Base-by-base conservation (phyloP, 306 rosid species). In the Neltuma alba region DNA sequence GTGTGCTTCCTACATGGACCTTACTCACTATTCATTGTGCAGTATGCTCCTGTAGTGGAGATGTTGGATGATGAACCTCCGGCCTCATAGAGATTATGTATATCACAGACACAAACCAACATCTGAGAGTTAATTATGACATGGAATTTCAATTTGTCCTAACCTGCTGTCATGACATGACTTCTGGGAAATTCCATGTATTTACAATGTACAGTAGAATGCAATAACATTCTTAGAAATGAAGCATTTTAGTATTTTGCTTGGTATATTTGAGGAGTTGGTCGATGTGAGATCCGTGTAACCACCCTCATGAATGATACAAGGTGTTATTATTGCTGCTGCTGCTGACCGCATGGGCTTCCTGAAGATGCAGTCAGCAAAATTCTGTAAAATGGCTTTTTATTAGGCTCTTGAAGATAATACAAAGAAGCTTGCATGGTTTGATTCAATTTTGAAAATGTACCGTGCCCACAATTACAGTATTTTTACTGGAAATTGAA, bases 41-140 rank as follows among this genome's bases (percentile, higher is more conserved):
- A 89, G 97, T 89, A 67, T 80, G 98, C 98, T 76, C 91, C 98
- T 37, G 97, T 89, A 28, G 90, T 94, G 69, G 97, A 92, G 87
- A 91, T 88, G 84, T 58, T 88, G 76, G 93, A 87, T 78, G 91
- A 83, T 74, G 90, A 87, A 76, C 84, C 80, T 27, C 31, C 31
- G 3, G 75, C 81, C n/a, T 63, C 80, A 63, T 77, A 80, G 73
- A 78, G 75, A 72, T n/a, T 37, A 61, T 76, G 67, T 70, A 45
- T 64, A 44, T 54, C 77, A 20, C 38, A 34, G 44, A 48, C 38
- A 13, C 31, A 25, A 5, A 11, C 6, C 16, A 3, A 44, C 30
- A 13, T 33, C 7, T 72, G 36, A 20, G 80, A 47, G 36, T 62
- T 58, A 10, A 27, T 58, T 14, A 15, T 45, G 33, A 73, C 73